Conservation (phyloP, 768 basidiomycete species). For the Podaxis sp. region DNA sequence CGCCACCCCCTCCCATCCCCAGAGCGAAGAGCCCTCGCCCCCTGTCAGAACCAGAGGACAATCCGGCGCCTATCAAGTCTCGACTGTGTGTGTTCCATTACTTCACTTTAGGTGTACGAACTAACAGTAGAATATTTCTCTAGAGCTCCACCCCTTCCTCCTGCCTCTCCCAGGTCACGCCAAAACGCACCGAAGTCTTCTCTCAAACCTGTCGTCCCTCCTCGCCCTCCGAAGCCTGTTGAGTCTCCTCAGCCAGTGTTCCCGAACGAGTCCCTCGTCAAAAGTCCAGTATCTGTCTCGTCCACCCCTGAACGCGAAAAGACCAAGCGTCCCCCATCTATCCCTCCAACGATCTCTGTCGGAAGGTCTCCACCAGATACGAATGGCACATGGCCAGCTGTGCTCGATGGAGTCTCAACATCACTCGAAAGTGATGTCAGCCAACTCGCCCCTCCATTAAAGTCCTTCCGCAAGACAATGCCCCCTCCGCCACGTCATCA, state of each 20-base stretch:
- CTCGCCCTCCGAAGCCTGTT: conserved; percentile 15
- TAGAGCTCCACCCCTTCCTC: background rate
- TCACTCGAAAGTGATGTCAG: conserved; percentile 13
- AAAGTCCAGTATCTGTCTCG: background rate
- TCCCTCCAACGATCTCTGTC: conserved; percentile 23
- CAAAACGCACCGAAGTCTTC: conserved; percentile 18
- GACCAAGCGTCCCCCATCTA: background rate
- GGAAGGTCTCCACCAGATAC: conserved; percentile 14
- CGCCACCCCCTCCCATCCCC: background rate
- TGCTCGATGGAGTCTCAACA: background rate
- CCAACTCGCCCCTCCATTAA: conserved; percentile 11
- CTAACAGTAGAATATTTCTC: background rate
- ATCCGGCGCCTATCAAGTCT: background rate
- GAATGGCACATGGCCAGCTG: background rate
- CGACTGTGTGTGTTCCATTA: background rate
- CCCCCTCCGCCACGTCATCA: conserved; percentile 27
- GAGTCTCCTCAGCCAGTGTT: conserved; percentile 17
- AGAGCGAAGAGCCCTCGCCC: conserved; percentile 7
- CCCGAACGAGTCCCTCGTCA: conserved; percentile 12
- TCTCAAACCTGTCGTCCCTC: conserved; percentile 24
- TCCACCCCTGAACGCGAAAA: background rate
- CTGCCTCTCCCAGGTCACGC: conserved; percentile 9
- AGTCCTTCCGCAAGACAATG: conserved; percentile 15
- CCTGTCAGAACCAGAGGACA: background rate
- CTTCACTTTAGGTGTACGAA: background rate